Conservation (phyloP, 768 basidiomycete species). For the Gloeostereum incarnatum region DNA sequence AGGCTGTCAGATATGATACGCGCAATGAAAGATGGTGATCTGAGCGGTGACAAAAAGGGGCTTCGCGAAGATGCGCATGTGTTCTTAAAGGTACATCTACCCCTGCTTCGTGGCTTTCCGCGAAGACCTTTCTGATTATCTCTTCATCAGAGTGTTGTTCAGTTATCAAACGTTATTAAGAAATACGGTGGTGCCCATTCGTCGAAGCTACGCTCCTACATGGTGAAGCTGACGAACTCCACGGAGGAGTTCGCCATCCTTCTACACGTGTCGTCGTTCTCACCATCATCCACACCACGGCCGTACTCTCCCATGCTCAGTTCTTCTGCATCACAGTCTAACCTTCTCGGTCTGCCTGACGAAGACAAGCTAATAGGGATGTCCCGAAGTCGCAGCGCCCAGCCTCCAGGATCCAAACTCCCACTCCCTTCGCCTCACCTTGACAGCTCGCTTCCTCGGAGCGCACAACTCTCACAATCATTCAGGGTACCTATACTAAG, state of each 20-base stretch:
- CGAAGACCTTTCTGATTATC: neutral
- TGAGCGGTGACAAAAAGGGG: constrained; percentile 44
- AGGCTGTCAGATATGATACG: constrained; percentile 51
- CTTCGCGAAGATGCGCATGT: constrained; percentile 70
- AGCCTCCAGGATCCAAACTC: constrained; percentile 34
- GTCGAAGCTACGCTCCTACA: constrained; percentile 52
- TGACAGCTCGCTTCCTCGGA: constrained; percentile 35
- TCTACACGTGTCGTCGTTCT: constrained; percentile 76
- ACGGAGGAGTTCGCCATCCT: constrained; percentile 86
- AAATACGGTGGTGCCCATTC: constrained; percentile 50
- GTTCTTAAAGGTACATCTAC: constrained; percentile 62
- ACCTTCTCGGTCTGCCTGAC: constrained; percentile 18
- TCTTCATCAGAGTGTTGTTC: constrained; percentile 54
- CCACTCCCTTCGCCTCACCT: constrained; percentile 18
- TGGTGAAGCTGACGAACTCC: constrained; percentile 70
- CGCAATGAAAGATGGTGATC: constrained; percentile 46
- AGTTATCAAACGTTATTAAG: constrained; percentile 69
- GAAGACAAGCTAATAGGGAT: constrained; percentile 35
- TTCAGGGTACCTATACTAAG: constrained; percentile 27
- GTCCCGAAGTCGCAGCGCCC: constrained; percentile 43
- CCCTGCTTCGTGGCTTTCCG: neutral
- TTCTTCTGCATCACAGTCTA: constrained; percentile 17
- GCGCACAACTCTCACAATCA: constrained; percentile 41
- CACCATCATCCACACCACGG: constrained; percentile 38
- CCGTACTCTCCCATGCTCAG: constrained; percentile 53